Conservation (phyloP, 208 protist species). For the Naegleria gruberi region DNA sequence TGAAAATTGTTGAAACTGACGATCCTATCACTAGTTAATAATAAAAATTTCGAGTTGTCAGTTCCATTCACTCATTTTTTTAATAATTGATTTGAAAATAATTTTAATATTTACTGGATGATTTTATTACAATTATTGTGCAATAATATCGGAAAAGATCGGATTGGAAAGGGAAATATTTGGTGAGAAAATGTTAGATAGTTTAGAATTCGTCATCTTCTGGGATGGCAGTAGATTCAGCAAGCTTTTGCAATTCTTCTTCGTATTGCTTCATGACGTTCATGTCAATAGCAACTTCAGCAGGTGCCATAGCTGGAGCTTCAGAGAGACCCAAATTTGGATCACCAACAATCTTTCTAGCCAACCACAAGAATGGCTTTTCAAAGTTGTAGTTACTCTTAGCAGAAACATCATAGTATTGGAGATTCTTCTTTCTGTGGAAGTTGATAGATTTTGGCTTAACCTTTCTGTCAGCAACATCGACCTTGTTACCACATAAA, state of each 20-base stretch:
- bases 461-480: constrained; percentile 98
- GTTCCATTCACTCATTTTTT: no score
- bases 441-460: constrained; percentile 99
- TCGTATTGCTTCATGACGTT: constrained; percentile 58
- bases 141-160: no score
- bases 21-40: no score
- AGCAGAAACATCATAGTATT: constrained; percentile 99
- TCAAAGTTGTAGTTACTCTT: constrained; percentile 99
- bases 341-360: constrained; percentile 90
- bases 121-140: no score
- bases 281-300: constrained; percentile 52
- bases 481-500: constrained; percentile 99
- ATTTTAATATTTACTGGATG: no score
- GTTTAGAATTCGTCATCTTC: constrained; percentile 67
- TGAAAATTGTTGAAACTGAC: no score
- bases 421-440: constrained; percentile 98
- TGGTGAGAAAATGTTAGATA: no score
- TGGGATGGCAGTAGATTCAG: constrained; percentile 73
- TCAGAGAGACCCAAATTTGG: constrained; percentile 84
- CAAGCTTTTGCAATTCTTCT: constrained; percentile 66
- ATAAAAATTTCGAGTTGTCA: no score
- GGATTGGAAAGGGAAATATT: no score
- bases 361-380: constrained; percentile 99
- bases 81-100: no score
- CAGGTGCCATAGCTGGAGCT: constrained; percentile 52